phyloP scores from a whole-genome alignment of 306 rosid genomes.

The Prunus fruticosa region DNA sequence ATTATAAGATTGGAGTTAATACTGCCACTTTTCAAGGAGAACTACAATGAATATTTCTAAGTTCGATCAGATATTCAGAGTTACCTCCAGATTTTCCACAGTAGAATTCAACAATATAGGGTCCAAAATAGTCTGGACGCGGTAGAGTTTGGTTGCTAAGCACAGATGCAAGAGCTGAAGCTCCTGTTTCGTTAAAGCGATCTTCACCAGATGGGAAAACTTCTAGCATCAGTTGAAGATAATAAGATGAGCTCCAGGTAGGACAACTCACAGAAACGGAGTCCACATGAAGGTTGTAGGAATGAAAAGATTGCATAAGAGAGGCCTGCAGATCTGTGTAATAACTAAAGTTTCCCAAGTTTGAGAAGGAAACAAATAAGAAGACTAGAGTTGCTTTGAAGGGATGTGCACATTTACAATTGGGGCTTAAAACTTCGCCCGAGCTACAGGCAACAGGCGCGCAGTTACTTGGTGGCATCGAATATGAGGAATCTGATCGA shows the following conservation, averaged over 20 bases:
- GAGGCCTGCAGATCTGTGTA: constrained; percentile 26
- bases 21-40: not conserved
- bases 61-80: not conserved
- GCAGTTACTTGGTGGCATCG: constrained; percentile 38
- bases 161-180: constrained; percentile 35
- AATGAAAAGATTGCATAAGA: constrained; percentile 22
- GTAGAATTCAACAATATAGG: constrained; percentile 28
- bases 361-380: constrained; percentile 59
- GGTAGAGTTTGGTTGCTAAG: constrained; percentile 47
- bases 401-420: constrained; percentile 67
- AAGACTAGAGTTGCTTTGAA: constrained; percentile 49
- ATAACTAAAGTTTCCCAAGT: constrained; percentile 29
- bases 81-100: constrained; percentile 38
- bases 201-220: constrained; percentile 50
- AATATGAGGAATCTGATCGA: constrained; percentile 17
- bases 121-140: constrained; percentile 49
- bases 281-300: constrained; percentile 29
- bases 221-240: constrained; percentile 37
- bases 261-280: constrained; percentile 44
- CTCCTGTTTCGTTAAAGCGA: constrained; percentile 42
- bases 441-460: constrained; percentile 28
- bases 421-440: constrained; percentile 45
- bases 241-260: constrained; percentile 1
- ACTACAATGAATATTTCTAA: not conserved
- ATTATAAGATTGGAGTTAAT: not conserved